Conservation (phyloP, 805 yeast genomes). For the Saccharomycopsis oosterbeekiorum region DNA sequence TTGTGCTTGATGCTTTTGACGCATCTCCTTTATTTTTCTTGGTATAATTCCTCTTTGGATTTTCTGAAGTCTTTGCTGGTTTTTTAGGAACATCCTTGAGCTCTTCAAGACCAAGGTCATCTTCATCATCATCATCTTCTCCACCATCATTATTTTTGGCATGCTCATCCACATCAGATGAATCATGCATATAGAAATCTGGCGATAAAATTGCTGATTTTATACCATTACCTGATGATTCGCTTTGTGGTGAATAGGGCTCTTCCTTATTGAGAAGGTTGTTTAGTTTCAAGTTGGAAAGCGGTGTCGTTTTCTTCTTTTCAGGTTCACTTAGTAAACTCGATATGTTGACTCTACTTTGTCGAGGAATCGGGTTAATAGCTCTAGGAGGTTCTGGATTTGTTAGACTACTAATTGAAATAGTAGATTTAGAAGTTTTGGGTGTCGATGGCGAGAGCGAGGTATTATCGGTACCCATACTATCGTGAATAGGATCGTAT, state of each 20-base stretch:
- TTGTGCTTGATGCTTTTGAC: not conserved
- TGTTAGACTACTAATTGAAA: not conserved
- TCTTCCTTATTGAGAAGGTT: not conserved
- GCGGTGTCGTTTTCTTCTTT: not conserved
- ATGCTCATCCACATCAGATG: not conserved
- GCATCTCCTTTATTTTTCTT: not conserved
- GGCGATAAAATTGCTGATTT: not conserved
- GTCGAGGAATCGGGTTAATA: not conserved
- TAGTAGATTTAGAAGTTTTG: not conserved
- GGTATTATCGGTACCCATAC: not conserved
- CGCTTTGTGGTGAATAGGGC: not conserved
- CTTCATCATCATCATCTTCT: not conserved
- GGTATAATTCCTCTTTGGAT: not conserved
- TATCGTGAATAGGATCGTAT: conserved; percentile 18
- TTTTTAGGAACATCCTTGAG: not conserved
- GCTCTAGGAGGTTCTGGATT: not conserved
- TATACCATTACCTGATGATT: not conserved
- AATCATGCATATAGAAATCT: not conserved
- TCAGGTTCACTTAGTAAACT: conserved; percentile 4
- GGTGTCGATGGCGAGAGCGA: not conserved
- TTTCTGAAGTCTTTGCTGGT: not conserved
- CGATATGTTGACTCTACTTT: conserved; percentile 9
- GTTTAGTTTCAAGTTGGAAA: not conserved
- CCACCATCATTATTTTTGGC: not conserved
- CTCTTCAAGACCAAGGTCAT: not conserved